phyloP scores from a whole-genome alignment of 1,139 yeast genomes.

The Yamadazyma spencermartinsiae region DNA sequence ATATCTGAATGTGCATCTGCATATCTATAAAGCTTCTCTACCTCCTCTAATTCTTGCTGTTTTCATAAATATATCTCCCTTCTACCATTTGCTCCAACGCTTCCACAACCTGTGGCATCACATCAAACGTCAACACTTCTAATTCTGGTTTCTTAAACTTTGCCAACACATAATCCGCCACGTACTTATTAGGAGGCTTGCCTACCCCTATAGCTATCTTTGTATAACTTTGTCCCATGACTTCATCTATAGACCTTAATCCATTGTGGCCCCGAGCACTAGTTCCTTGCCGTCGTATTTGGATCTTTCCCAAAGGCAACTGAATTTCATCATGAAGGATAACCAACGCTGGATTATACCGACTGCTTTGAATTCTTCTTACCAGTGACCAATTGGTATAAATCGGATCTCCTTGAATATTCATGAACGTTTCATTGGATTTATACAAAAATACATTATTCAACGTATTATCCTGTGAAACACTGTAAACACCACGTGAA shows the following conservation, averaged over 20 bases:
- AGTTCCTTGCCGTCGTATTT: slow-evolving; percentile 54
- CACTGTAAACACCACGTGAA: slow-evolving; percentile 20
- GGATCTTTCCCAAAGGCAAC: slow-evolving; percentile 60
- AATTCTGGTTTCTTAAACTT: slow-evolving; percentile 41
- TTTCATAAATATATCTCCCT: slow-evolving; percentile 26
- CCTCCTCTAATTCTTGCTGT: not conserved
- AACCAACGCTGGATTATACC: slow-evolving; percentile 40
- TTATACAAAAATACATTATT: slow-evolving; percentile 33
- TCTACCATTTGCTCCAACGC: slow-evolving; percentile 35
- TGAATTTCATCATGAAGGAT: slow-evolving; percentile 78
- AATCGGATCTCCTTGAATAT: slow-evolving; percentile 60
- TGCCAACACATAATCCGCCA: slow-evolving; percentile 63
- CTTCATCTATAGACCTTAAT: slow-evolving; percentile 51
- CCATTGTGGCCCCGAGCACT: slow-evolving; percentile 84
- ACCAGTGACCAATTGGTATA: slow-evolving; percentile 47
- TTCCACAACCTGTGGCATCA: slow-evolving; percentile 38
- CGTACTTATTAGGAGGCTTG: slow-evolving; percentile 51
- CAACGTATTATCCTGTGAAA: slow-evolving; percentile 19
- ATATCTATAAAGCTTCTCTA: too few relatives aligned
- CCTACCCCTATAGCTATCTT: slow-evolving; percentile 76
- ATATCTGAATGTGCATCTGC: too few relatives aligned
- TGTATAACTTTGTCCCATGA: slow-evolving; percentile 46
- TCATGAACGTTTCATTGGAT: slow-evolving; percentile 61
- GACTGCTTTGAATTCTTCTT: slow-evolving; percentile 18
- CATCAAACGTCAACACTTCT: slow-evolving; percentile 30